These are phyloP conservation scores for Suillus bovinus DNA, from an alignment of 768 basidiomycete genomes.

Conservation along the genomic window DNA sequence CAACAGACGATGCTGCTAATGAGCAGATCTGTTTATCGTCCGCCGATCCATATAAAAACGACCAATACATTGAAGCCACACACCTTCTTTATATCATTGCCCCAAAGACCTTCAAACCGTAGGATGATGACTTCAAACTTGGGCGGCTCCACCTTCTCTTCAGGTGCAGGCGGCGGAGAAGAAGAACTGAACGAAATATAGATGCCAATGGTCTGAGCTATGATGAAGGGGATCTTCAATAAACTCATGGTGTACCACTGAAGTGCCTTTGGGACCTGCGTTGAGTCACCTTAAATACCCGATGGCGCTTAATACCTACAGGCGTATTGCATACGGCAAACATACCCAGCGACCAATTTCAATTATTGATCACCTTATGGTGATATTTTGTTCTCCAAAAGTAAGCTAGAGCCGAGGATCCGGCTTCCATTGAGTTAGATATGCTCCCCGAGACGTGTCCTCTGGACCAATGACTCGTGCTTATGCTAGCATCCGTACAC, in stretches of 20 bases:
- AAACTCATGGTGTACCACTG: constrained; percentile 26
- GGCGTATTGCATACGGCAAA: neutral
- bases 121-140: neutral
- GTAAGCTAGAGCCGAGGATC: no score
- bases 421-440: neutral
- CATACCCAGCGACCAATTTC: neutral
- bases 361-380: neutral
- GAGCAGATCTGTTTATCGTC: constrained; percentile 18
- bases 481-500: neutral
- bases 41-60: neutral
- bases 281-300: neutral
- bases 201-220: constrained; percentile 41
- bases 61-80: neutral
- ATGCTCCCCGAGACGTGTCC: neutral
- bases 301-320: neutral
- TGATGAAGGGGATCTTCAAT: constrained; percentile 42
- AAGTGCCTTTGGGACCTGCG: neutral
- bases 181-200: constrained; percentile 46
- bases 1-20: constrained; percentile 25
- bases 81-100: neutral
- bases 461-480: neutral
- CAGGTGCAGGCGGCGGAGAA: constrained; percentile 36
- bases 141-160: constrained; percentile 25
- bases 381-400: neutral
- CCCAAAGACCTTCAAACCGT: neutral